Evolutionary conservation across 805 yeast species (phyloP), one percentile per base, ranked within the genome.

Genomic region (Torulaspora quercuum): DNA sequence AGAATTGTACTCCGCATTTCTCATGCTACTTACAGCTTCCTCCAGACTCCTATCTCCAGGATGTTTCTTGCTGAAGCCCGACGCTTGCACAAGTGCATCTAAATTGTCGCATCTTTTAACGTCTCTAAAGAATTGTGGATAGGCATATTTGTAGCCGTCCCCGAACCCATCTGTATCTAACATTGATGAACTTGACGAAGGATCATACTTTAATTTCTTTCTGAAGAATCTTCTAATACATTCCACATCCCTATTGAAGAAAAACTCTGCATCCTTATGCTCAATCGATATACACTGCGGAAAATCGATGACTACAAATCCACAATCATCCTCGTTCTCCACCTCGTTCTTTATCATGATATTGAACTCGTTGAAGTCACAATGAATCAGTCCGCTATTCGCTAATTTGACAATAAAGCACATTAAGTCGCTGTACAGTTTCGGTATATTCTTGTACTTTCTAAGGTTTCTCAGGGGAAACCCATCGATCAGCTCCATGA

Each of bases 321-420:
- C 92, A 27, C 66, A 64, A 37, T 79, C 85, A 39, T 64, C 65
- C 12, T 69, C 55, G 25, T 59, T 68, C 11, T 65, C 64, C 12
- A 22, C 27, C 8, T 29, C 73, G 20, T 75, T 69, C 45, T 82
- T 82, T 25, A 83, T 70, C 75, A 92, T 86, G 49, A 92, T 87
- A 61, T 92, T 92, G 63, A 92, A 92, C 65, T 92, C 99, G 61
- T 92, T 92, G 67, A 80, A 92, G 68, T 92, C 99, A 71, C 98
- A 90, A 63, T 92, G 99, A 36, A 92, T 88, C 38, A 92, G 70
- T 1, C 99, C 99, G 49, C 81, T 76, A 52, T 83, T 80, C 5
- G 84, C 98, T 35, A 92, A 67, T 44, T 78, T 73, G 9, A 89
- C 94, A 13, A 84, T 80, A 55, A 92, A 89, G 39, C 70, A 67